phyloP scores from a whole-genome alignment of 495 filamentous ascomycete genomes.

The Penicillium canariense region DNA sequence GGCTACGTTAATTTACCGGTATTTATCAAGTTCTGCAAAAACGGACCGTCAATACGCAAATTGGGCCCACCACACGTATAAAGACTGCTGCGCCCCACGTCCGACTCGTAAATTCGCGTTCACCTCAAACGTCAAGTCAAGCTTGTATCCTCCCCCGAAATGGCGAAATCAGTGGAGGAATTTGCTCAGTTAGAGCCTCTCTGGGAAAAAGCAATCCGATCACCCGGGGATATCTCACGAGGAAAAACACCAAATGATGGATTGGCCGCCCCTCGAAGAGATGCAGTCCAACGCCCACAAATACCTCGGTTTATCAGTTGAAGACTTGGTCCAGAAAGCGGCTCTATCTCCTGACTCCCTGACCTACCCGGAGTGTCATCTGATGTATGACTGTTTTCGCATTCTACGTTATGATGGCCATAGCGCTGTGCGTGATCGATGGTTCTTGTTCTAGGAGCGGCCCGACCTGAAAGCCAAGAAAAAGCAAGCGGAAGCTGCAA shows the following conservation, averaged over 20 bases:
- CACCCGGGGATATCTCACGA: not conserved
- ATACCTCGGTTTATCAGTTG: not conserved
- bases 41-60: too few relatives aligned
- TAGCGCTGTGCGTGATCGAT: not conserved
- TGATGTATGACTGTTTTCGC: not conserved
- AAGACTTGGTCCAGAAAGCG: not conserved
- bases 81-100: not conserved
- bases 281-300: not conserved
- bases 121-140: not conserved
- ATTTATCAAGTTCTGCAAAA: too few relatives aligned
- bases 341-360: not conserved
- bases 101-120: not conserved
- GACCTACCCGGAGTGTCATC: not conserved
- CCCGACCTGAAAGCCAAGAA: not conserved
- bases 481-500: not conserved
- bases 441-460: not conserved
- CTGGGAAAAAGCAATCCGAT: not conserved
- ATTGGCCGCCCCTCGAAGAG: not conserved
- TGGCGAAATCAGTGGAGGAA: not conserved
- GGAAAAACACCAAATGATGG: not conserved
- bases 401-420: not conserved
- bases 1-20: too few relatives aligned
- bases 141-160: not conserved
- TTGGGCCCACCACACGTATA: too few relatives aligned
- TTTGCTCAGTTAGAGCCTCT: not conserved